Conservation (phyloP, 768 basidiomycete species). For the Lentinula detonsa region DNA sequence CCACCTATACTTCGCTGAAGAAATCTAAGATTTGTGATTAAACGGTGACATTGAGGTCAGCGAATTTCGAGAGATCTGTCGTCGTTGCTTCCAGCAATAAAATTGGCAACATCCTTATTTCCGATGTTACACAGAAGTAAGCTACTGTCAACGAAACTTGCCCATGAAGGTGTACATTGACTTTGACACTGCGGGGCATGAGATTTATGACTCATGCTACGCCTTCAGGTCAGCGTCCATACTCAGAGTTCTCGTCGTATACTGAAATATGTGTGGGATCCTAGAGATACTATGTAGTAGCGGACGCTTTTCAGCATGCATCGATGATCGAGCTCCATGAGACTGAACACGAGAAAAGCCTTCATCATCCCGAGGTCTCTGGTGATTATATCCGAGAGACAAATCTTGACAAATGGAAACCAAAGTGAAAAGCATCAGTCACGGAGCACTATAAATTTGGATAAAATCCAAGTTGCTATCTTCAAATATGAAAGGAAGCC, state of each 20-base stretch:
- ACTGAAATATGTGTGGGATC: constrained; percentile 78
- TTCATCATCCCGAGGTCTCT: constrained; percentile 46
- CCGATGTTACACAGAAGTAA: background rate
- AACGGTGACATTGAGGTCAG: constrained; percentile 28
- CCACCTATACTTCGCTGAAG: constrained; percentile 48
- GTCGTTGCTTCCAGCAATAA: constrained; percentile 21
- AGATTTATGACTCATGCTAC: no score
- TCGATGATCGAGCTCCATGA: constrained; percentile 33
- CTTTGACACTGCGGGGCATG: constrained; percentile 70
- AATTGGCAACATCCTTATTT: no score
- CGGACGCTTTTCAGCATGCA: constrained; percentile 64
- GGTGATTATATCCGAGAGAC: constrained; percentile 49
- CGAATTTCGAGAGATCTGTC: constrained; percentile 18
- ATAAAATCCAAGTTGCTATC: no score
- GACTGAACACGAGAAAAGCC: constrained; percentile 25
- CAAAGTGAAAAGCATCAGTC: constrained; percentile 30
- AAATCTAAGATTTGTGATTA: constrained; percentile 43
- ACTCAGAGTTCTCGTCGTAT: no score
- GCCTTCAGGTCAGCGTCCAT: no score
- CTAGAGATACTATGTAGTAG: no score
- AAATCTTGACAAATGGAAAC: no score
- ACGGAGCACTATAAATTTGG: no score
- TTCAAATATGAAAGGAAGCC: no score
- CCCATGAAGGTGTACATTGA: constrained; percentile 79
- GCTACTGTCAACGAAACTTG: constrained; percentile 14